Conservation (phyloP, 192 early-diverging fungal species). For the Glomus cerebriforme region DNA sequence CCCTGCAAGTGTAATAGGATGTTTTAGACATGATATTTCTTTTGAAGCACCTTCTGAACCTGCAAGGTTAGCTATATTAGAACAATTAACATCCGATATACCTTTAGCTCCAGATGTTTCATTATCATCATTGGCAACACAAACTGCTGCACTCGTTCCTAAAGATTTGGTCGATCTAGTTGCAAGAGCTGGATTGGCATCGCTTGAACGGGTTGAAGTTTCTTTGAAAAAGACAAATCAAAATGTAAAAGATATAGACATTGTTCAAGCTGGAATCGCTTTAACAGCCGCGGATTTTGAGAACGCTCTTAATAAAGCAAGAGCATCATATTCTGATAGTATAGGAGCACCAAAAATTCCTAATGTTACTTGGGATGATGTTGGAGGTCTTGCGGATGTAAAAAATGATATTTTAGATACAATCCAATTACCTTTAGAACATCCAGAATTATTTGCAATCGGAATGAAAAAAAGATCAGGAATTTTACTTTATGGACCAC, state of each 20-base stretch:
- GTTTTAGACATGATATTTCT: constrained; percentile 78
- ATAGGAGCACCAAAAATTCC: constrained; percentile 99
- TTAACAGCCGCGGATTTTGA: constrained; percentile 82
- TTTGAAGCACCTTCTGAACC: constrained; percentile 74
- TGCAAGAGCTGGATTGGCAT: constrained; percentile 67
- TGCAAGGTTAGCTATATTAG: constrained; percentile 65
- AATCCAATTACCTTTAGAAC: constrained; percentile 92
- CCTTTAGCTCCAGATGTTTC: constrained; percentile 78
- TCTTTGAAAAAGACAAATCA: constrained; percentile 38
- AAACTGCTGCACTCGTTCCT: constrained; percentile 90
- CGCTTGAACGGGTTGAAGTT: constrained; percentile 60
- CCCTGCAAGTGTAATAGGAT: constrained; percentile 71
- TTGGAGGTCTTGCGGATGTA: constrained; percentile 91
- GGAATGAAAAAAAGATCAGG: constrained; percentile 95
- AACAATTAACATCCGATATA: constrained; percentile 53
- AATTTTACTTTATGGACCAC: constrained; percentile 94
- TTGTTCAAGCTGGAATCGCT: constrained; percentile 69
- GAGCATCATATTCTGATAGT: constrained; percentile 83
- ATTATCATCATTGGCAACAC: constrained; percentile 73
- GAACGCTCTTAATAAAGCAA: constrained; percentile 74
- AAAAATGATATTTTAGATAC: constrained; percentile 95
- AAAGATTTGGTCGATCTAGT: constrained; percentile 82
- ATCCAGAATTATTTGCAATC: constrained; percentile 93
- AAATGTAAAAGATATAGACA: constrained; percentile 50
- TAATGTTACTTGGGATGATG: constrained; percentile 97